Evolutionary conservation across 1,284 basidiomycete species (phyloP), one percentile per base, ranked within the genome.

Genomic region (Taiwanofungus camphoratus): DNA sequence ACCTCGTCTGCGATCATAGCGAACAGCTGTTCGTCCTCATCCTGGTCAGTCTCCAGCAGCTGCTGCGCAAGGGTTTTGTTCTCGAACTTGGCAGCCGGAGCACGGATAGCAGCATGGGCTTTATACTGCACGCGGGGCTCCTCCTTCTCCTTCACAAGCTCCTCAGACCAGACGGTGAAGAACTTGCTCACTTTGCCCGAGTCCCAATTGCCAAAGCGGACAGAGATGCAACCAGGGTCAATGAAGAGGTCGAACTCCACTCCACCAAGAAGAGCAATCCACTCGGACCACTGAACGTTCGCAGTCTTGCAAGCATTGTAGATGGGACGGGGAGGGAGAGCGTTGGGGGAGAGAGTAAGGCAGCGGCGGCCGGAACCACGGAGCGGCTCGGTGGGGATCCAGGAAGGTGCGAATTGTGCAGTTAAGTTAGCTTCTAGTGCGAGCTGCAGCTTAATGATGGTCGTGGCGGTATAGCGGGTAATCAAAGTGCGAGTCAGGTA

Each of bases 171-270:
- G 56, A 88, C 58, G 41, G 76, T 81, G 55, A 77, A 60, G 46
- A 77, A 56, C 56, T 64, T 59, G 68, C 53, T 68, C 59, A 48
- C 62, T 57, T 58, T 61, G 39, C 62, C 65, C 9, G 55, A 49
- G 24, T 60, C 61, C 55, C 62, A 65, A 45, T 57, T 66, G 45
- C 68, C 70, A 57, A 75, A 69, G 49, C 81, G 80, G 49, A 85
- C 65, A 44, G 79, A 80, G 50, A 89, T 75, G 58, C 74, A 77
- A 44, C 83, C 85, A 45, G 86, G 86, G 61, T 87, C 82, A 53
- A 87, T 74, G 62, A 83, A 80, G 47, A 89, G 74, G 61, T 88
- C 85, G 54, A 88, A 81, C 62, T 84, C 82, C 43, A 68, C 63
- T 51, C 74, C 72, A 6, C 85, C 83, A 42, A 88, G 74, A 42